Evolutionary conservation across 177 flowering plant genomes (phyloP), one percentile per base, ranked within the genome.

Genomic region (Vitis hybrid): DNA sequence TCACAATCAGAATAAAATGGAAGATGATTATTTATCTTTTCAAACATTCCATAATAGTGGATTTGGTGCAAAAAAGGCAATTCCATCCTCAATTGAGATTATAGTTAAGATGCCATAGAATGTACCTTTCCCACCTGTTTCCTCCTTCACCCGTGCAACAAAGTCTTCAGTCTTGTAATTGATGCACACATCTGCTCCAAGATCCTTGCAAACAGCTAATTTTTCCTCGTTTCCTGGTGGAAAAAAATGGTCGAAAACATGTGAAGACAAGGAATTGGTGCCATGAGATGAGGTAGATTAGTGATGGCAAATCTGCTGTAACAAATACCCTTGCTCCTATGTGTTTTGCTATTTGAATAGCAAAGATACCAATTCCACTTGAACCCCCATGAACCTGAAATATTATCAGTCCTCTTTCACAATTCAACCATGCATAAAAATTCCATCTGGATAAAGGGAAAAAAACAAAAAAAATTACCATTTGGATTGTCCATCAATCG

Each of bases 101-200:
- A 21, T 45, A 15, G 58, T 29, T 18, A 64, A 15, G 8, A 59
- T 52, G 19, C 29, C 11, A 29, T 69, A 62, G 58, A 48, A 26
- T 12, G 26, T 71, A 92, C 98, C 97, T 86, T 82, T 90, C 16
- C 97, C 97, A 51, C 78, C 86, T 7, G 96, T 89, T 84, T 90
- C 98, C 79, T 92, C 90, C 80, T 93, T 92, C 64, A 90, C 87
- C 31, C 93, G 80, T 31, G 90, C 80, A 71, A 90, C 94, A 81
- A 92, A 94, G 80, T 95, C 97, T 80, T 95, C 97, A 7, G 88
- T 90, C 78, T 91, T 93, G 77, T 95, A 95, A 74, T 95, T 95
- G 79, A 95, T 95, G 81, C 94, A 83, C 62, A 95, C 88, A 76
- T 93, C 98, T 50, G 99, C 98, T 22, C 98, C 99, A 62, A 95